phyloP scores from a whole-genome alignment of 495 filamentous ascomycete genomes.

The Glonium stellatum region DNA sequence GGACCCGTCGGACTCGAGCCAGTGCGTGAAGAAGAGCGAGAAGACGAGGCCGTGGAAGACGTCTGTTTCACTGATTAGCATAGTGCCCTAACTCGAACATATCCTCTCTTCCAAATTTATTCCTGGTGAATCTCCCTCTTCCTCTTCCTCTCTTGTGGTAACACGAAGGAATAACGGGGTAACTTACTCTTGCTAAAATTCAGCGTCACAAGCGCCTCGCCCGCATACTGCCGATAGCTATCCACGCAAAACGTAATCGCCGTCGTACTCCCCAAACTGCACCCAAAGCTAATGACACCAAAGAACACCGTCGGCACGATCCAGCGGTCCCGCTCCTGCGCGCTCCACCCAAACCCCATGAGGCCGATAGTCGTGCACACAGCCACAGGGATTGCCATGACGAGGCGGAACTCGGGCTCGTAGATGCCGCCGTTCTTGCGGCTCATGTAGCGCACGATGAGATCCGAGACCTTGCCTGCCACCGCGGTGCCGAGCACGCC shows the following conservation, averaged over 20 bases:
- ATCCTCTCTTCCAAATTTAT: too few species aligned
- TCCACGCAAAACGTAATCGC: slow-evolving; percentile 92
- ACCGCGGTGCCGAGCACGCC: slow-evolving; percentile 84
- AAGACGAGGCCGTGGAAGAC: slow-evolving; percentile 85
- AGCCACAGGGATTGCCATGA: slow-evolving; percentile 79
- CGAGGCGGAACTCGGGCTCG: slow-evolving; percentile 87
- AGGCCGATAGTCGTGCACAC: slow-evolving; percentile 77
- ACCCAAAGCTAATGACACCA: slow-evolving; percentile 87
- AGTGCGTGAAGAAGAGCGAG: slow-evolving; percentile 82
- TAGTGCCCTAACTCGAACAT: too few species aligned
- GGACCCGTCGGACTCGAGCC: slow-evolving; percentile 68
- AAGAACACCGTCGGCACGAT: slow-evolving; percentile 93
- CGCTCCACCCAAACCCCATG: slow-evolving; percentile 91
- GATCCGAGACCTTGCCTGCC: slow-evolving; percentile 78
- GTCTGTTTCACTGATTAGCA: slow-evolving; percentile 39
- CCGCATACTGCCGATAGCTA: slow-evolving; percentile 85
- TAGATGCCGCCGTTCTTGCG: slow-evolving; percentile 84
- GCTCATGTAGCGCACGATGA: slow-evolving; percentile 71
- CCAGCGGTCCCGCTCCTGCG: slow-evolving; percentile 63
- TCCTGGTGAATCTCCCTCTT: too few species aligned
- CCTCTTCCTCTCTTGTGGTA: background rate
- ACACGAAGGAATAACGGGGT: too few species aligned
- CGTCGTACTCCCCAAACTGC: slow-evolving; percentile 82
- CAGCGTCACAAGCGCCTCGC: slow-evolving; percentile 85
- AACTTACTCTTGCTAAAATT: slow-evolving; percentile 84